Conservation (phyloP, 106 monocot species). For the Apostasia ramifera region DNA sequence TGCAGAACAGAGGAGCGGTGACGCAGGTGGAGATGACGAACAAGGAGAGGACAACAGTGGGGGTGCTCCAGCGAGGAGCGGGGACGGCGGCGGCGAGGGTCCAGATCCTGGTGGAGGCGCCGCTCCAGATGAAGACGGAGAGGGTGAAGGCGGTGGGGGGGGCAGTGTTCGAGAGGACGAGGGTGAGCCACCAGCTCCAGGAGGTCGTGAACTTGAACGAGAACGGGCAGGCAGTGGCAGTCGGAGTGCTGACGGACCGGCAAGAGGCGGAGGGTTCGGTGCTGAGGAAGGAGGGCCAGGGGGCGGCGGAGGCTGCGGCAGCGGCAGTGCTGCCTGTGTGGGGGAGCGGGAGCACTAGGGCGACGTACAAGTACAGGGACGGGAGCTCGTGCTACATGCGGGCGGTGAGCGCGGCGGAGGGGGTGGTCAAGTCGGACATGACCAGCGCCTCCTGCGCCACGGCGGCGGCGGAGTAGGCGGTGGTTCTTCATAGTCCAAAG, state of each 20-base stretch:
- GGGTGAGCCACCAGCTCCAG: constrained; percentile 31
- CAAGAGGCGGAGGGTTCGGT: constrained; percentile 36
- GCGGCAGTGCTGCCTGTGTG: constrained; percentile 12
- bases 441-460: constrained; percentile 2
- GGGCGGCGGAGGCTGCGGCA: too few species aligned
- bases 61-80: neutral
- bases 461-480: neutral
- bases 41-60: constrained; percentile 14
- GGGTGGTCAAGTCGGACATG: constrained; percentile 10
- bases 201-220: constrained; percentile 13
- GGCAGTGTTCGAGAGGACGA: constrained; percentile 16
- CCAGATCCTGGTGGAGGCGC: constrained; percentile 20
- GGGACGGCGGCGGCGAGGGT: constrained; percentile 8
- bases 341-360: constrained; percentile 26
- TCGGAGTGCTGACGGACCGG: constrained; percentile 13
- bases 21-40: constrained; percentile 18
- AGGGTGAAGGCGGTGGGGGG: constrained; percentile 8
- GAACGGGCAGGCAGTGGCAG: neutral
- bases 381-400: constrained; percentile 23
- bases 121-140: constrained; percentile 20
- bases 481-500: too few species aligned
- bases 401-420: constrained; percentile 14
- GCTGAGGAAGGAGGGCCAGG: neutral
- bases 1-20: constrained; percentile 11
- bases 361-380: constrained; percentile 22